Evolutionary conservation across 2,329 filamentous ascomycete species (phyloP).

Genomic region (Cordyceps tenuipes): DNA sequence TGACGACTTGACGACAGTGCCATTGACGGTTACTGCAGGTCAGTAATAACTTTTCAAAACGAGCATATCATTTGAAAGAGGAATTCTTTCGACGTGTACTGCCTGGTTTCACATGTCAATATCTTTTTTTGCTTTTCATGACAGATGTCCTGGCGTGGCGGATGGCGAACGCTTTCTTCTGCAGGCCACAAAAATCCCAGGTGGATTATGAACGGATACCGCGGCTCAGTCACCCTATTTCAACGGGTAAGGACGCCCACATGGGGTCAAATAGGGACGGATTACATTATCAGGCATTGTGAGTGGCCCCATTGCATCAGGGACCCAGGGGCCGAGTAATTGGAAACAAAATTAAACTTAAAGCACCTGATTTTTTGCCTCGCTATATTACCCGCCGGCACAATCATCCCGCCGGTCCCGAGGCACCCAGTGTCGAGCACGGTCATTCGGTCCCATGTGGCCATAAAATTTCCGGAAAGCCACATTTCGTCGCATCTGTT

Average conservation of each 20-base stretch:
- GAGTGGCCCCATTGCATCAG: background rate
- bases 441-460: background rate
- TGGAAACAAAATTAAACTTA: too few relatives aligned
- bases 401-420: conserved; percentile 1
- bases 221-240: background rate
- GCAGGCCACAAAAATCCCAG: background rate
- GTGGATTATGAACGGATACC: background rate
- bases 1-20: too few relatives aligned
- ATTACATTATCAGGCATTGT: background rate
- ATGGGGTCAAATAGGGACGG: background rate
- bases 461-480: background rate
- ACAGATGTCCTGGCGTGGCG: too few relatives aligned
- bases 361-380: background rate
- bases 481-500: background rate
- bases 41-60: too few relatives aligned
- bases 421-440: background rate
- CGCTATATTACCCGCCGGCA: background rate
- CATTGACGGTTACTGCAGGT: too few relatives aligned
- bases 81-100: too few relatives aligned
- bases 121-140: background rate
- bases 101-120: background rate
- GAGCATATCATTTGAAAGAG: background rate
- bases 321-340: background rate
- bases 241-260: background rate
- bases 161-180: background rate